Base-by-base conservation (phyloP, 2,329 filamentous ascomycete species). In the Parastagonospora avenae region DNA sequence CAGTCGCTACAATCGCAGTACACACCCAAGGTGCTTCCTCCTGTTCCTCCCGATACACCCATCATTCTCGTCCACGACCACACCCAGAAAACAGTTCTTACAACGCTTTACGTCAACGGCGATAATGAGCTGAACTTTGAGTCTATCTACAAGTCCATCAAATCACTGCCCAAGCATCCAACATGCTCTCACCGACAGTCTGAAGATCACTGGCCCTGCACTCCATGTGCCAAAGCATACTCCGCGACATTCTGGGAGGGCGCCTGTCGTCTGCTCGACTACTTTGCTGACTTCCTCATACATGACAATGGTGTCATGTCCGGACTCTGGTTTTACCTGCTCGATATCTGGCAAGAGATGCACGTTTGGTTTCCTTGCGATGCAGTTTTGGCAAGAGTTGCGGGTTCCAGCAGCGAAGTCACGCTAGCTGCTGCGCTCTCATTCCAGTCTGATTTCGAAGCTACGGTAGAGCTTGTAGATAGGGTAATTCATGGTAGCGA, bases 261-360 rank as follows among this genome's bases (percentile, higher is more conserved):
- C 16, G 50, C 57, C 14, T 56, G 58, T 5, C 40, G 37, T 5
- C 54, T 72, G 4, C 49, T 68, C 24, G 68, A 72, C 58, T 72
- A 72, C 48, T 63, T 65, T 14, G 59, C 62, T 36, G 65, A 70
- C 42, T 71, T 73, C 51, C 41, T 48, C 12, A 8, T 41, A 12
- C 19, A 15, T 12, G 69, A 72, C 33, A 61, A 39, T 0, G 15
- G 56, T 0, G 5, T 42, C 8, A 71, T 67, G 63, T 62, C 66
- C 7, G 48, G 51, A 4, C 12, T 68, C 1, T 73, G 67, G 68
- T 67, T 64, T 39, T 42, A 66, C 14, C 47, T 71, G 1, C 41
- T 72, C 7, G 65, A 70, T 14, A 33, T 54, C 2, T 57, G 67
- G 53, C 59, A 66, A 15, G 50, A 60, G 24, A 56, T 32, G 14